phyloP scores from a whole-genome alignment of 345 rosid species.

The Eucalyptus microcorys region DNA sequence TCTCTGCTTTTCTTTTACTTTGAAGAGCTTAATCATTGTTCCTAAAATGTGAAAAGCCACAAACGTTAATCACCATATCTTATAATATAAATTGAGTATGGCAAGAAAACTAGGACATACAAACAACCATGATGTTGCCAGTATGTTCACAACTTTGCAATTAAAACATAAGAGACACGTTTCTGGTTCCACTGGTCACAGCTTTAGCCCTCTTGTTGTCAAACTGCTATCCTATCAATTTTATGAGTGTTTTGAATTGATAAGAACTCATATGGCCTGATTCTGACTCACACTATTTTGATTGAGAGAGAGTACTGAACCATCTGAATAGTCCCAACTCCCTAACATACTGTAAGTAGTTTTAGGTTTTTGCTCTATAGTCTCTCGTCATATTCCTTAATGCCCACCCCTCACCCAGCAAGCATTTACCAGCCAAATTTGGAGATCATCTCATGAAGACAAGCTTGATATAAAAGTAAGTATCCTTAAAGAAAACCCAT shows the following conservation, averaged over 20 bases:
- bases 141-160: background rate
- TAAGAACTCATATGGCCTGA: background rate
- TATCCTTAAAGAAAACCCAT: background rate
- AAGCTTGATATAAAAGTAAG: background rate
- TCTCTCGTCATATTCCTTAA: background rate
- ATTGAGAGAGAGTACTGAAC: background rate
- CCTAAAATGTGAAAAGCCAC: background rate
- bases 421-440: background rate
- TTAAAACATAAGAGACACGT: background rate
- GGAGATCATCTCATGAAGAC: background rate
- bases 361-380: background rate
- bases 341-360: background rate
- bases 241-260: background rate
- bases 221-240: background rate
- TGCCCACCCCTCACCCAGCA: background rate
- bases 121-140: background rate
- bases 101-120: background rate
- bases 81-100: background rate
- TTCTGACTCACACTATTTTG: background rate
- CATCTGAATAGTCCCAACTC: background rate
- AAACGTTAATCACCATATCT: background rate
- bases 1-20: constrained; percentile 83
- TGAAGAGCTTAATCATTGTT: constrained; percentile 68
- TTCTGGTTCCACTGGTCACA: background rate
- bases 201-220: background rate